phyloP scores from a whole-genome alignment of 345 rosid genomes.

The Anacardium occidentale region DNA sequence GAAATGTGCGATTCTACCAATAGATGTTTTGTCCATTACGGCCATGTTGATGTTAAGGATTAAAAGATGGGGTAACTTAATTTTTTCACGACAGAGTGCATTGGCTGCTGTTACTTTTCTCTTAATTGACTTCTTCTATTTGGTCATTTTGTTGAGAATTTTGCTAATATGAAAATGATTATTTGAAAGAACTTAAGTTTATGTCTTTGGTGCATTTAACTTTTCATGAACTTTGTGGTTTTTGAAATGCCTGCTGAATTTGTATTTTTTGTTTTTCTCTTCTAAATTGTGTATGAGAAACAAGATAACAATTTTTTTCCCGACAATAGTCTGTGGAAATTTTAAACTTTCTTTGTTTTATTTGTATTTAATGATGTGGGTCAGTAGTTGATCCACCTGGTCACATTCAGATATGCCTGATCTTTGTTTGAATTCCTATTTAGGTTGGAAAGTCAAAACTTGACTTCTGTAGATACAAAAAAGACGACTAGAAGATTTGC shows the following conservation, averaged over 20 bases:
- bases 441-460: slow-evolving; percentile 20
- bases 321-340: background rate
- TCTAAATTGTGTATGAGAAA: background rate
- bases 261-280: background rate
- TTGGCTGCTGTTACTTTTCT: background rate
- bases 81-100: background rate
- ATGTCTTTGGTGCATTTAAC: background rate
- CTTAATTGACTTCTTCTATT: background rate
- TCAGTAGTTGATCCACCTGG: background rate
- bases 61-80: background rate
- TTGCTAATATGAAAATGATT: background rate
- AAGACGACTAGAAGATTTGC: slow-evolving; percentile 1
- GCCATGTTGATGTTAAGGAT: background rate
- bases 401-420: background rate
- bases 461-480: background rate
- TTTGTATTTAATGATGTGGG: background rate
- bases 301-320: background rate
- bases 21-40: background rate
- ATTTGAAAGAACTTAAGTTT: background rate
- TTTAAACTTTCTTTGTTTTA: background rate
- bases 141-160: background rate
- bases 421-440: background rate
- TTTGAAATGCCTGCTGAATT: background rate
- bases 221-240: background rate
- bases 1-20: background rate